Base-by-base conservation (phyloP, 495 filamentous ascomycete species). In the Aspergillus steynii region DNA sequence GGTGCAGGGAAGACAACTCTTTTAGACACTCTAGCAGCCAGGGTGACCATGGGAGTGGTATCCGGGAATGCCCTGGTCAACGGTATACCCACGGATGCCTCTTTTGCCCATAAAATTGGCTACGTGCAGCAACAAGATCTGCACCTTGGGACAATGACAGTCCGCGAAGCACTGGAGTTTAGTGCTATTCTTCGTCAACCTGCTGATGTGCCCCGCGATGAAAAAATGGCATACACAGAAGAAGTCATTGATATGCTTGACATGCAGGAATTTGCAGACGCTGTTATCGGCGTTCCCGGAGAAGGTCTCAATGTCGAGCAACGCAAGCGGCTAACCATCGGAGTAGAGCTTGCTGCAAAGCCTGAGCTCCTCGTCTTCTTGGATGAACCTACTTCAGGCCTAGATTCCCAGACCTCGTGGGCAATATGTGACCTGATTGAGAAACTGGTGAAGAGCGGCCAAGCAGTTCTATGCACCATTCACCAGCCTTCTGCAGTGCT, bases 41-140 rank as follows among this genome's bases (percentile, higher is more conserved):
- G 85, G 5, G 71, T 74, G 3, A 69, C 70, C 9, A 74, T 79
- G 48, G 83, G 83, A 37, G 73, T 80, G 7, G 72, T 85, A 1
- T 71, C 68, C 3, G 83, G 81, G 8, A 73, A 80, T 31, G 78
- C 85, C 65, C 63, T 83, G 5, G 79, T 85, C 2, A 76, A 84
- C 62, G 83, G 83, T 15, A 56, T 66, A 15, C 70, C 66, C 1
- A 70, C 86, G 12, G 90, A 94, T 66, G 74, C 79, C 12, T 90
- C 87, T 0, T 96, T 96, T 79, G 90, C 93, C 67, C 86, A 92
- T 34, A 93, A 93, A 76, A 95, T 91, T 5, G 93, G 93, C 25
- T 97, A 96, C 65, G 93, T 92, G 26, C 90, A 96, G 67, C 93
- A 97, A 70, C 92, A 96, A 72, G 93, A 97, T 83, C 81, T 97